These are phyloP conservation scores for Iberis amara DNA, from an alignment of 441 rosid species.

Conservation along the genomic window DNA sequence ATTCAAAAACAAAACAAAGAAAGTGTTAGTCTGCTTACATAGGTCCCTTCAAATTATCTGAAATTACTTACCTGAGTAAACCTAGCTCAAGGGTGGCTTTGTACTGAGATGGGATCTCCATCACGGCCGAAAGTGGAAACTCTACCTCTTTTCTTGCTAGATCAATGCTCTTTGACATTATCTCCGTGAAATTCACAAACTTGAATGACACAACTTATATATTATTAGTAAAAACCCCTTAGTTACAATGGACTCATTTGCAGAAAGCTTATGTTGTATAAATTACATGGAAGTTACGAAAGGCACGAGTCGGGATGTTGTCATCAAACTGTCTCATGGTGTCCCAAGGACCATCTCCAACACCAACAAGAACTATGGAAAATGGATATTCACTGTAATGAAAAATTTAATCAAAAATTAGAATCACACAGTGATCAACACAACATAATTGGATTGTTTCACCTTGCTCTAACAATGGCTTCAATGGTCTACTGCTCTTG, in stretches of 20 bases:
- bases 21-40: no score
- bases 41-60: no score
- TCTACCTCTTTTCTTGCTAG: slow-evolving; percentile 65
- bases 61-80: slow-evolving; percentile 76
- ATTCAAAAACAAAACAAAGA: slow-evolving; percentile 14
- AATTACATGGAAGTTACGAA: slow-evolving; percentile 84
- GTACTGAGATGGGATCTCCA: slow-evolving; percentile 93
- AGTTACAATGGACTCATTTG: neutral
- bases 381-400: slow-evolving; percentile 72
- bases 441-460: slow-evolving; percentile 14
- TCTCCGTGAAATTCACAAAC: slow-evolving; percentile 92
- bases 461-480: slow-evolving; percentile 92
- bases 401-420: slow-evolving; percentile 21
- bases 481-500: slow-evolving; percentile 85
- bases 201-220: slow-evolving; percentile 19
- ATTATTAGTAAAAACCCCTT: no score
- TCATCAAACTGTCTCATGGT: slow-evolving; percentile 94
- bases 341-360: slow-evolving; percentile 99
- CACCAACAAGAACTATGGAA: slow-evolving; percentile 89
- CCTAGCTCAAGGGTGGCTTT: slow-evolving; percentile 80
- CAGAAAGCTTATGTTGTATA: slow-evolving; percentile 6
- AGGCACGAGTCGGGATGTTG: slow-evolving; percentile 81
- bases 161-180: slow-evolving; percentile 62
- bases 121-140: slow-evolving; percentile 83
- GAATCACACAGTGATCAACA: slow-evolving; percentile 7